phyloP scores from a whole-genome alignment of 805 yeast species.

The Ascoidea tarda region DNA sequence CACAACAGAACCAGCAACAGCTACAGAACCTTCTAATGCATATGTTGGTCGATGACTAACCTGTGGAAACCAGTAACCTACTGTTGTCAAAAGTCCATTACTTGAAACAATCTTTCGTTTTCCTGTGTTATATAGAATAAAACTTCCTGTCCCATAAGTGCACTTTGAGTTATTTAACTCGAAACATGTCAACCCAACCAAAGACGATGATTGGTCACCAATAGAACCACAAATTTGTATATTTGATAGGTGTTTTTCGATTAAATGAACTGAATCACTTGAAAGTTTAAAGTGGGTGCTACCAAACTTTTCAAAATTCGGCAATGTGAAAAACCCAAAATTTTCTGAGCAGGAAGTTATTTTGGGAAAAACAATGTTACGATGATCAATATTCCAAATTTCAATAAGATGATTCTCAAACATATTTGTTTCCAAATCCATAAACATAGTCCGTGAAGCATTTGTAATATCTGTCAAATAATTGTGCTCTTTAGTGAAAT shows the following conservation, averaged over 20 bases:
- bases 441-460: conserved; percentile 82
- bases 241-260: conserved; percentile 32
- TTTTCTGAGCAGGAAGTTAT: conserved; percentile 67
- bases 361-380: conserved; percentile 53
- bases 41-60: conserved; percentile 53
- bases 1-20: conserved; percentile 89
- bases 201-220: conserved; percentile 89
- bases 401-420: conserved; percentile 66
- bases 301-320: conserved; percentile 25
- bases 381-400: conserved; percentile 68
- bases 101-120: conserved; percentile 49
- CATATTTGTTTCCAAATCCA: conserved; percentile 63
- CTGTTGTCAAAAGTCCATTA: conserved; percentile 79
- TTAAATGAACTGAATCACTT: conserved; percentile 34
- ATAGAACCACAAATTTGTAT: conserved; percentile 80
- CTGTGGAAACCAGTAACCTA: conserved; percentile 81
- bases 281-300: conserved; percentile 28
- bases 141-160: conserved; percentile 95
- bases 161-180: conserved; percentile 80
- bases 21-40: conserved; percentile 91
- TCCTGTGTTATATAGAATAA: conserved; percentile 82
- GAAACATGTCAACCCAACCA: conserved; percentile 86
- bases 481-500: conserved; percentile 54
- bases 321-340: conserved; percentile 59
- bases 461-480: conserved; percentile 82